phyloP scores from a whole-genome alignment of 805 yeast genomes.

The Debaryomyces maramus region DNA sequence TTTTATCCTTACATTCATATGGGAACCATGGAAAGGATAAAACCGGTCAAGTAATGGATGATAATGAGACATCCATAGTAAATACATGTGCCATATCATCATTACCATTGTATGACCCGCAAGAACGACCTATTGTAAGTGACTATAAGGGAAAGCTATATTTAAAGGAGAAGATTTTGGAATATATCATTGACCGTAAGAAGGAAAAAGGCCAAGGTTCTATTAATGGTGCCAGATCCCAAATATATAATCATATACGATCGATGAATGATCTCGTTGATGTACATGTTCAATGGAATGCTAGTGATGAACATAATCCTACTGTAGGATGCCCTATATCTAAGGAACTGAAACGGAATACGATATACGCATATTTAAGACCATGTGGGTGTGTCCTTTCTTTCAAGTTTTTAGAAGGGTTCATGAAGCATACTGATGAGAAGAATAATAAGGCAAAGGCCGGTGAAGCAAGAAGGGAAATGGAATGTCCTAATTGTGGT shows the following conservation, averaged over 20 bases:
- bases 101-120: constrained; percentile 35
- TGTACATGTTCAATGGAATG: constrained; percentile 22
- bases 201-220: constrained; percentile 15
- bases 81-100: constrained; percentile 50
- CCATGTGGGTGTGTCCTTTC: constrained; percentile 42
- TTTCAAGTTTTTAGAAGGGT: constrained; percentile 20
- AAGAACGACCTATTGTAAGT: constrained; percentile 52
- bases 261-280: constrained; percentile 27
- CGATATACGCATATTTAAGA: constrained; percentile 29
- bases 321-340: constrained; percentile 35
- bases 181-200: constrained; percentile 47
- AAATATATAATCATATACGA: constrained; percentile 19
- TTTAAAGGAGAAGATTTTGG: constrained; percentile 62
- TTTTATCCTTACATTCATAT: constrained; percentile 27
- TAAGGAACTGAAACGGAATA: constrained; percentile 13
- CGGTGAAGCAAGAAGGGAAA: constrained; percentile 9
- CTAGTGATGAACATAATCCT: constrained; percentile 6
- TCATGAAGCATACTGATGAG: constrained; percentile 11
- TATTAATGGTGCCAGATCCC: neutral
- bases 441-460: constrained; percentile 6
- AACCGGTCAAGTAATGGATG: constrained; percentile 12
- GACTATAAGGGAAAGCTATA: constrained; percentile 68
- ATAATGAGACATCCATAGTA: constrained; percentile 32
- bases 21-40: constrained; percentile 15
- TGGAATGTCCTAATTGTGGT: constrained; percentile 34